These are phyloP conservation scores for Tremella fuciformis DNA, from an alignment of 768 basidiomycete species.

Conservation along the genomic window DNA sequence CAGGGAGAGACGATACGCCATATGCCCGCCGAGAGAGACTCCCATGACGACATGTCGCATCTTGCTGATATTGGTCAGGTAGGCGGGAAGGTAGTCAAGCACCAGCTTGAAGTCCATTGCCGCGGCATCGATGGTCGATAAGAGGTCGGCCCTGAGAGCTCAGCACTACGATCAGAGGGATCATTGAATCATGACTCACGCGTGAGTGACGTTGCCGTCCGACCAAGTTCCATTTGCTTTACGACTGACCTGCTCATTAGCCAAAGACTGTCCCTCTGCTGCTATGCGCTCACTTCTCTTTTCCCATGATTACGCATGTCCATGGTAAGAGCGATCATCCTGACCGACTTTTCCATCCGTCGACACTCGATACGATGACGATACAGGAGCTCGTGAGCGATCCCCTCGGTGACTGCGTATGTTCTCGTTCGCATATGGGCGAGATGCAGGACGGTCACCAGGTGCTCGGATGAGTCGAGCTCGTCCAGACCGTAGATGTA, in stretches of 20 bases:
- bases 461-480: not conserved
- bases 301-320: conserved; percentile 1
- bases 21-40: conserved; percentile 1
- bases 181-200: not conserved
- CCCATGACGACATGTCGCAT: conserved; percentile 1
- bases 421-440: conserved; percentile 1
- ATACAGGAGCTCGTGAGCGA: conserved; percentile 1
- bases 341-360: not conserved
- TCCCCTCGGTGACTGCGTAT: not conserved
- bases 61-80: not conserved
- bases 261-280: not conserved
- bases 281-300: not conserved
- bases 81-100: not conserved
- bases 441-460: not conserved
- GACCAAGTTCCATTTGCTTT: not conserved
- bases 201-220: not conserved
- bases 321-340: not conserved
- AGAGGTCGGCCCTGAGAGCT: not conserved
- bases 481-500: conserved; percentile 2
- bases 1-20: not conserved
- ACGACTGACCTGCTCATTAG: not conserved
- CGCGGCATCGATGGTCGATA: conserved; percentile 1
- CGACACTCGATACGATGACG: not conserved
- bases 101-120: not conserved
- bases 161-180: not conserved